A percentile compares a stretch with the other conserved stretches of the same genome.
phyloP scores from a whole-genome alignment of 345 rosid species.

The Aquilaria malaccensis region DNA sequence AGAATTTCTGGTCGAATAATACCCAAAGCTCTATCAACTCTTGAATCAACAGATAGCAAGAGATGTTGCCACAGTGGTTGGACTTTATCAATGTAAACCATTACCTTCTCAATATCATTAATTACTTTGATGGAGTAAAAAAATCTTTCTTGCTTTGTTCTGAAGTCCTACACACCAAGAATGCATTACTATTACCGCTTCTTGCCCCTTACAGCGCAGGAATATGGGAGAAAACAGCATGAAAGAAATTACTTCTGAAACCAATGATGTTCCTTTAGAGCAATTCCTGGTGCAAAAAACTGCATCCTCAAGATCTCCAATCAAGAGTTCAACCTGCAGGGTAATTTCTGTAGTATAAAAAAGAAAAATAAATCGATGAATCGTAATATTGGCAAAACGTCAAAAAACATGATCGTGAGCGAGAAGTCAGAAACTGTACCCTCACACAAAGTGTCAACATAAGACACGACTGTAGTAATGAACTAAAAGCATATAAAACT shows the following conservation, averaged over 20 bases:
- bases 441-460: background rate
- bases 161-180: slow-evolving; percentile 39
- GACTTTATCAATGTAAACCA: slow-evolving; percentile 33
- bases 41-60: slow-evolving; percentile 49
- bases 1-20: slow-evolving; percentile 53
- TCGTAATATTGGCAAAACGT: slow-evolving; percentile 3
- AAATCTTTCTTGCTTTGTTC: slow-evolving; percentile 40
- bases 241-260: slow-evolving; percentile 20
- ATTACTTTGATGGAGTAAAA: slow-evolving; percentile 38
- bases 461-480: background rate
- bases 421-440: background rate
- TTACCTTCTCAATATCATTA: slow-evolving; percentile 42
- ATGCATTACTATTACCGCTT: slow-evolving; percentile 1
- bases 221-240: slow-evolving; percentile 8
- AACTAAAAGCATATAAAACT: background rate
- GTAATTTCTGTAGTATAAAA: slow-evolving; percentile 42
- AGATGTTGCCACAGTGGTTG: slow-evolving; percentile 52
- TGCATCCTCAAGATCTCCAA: slow-evolving; percentile 86
- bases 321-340: slow-evolving; percentile 58
- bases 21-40: slow-evolving; percentile 58
- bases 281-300: slow-evolving; percentile 32
- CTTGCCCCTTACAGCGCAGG: slow-evolving; percentile 7
- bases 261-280: slow-evolving; percentile 16
- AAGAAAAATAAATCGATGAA: slow-evolving; percentile 2
- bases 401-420: background rate